Evolutionary conservation across 371 early-diverging fungal species (phyloP).

Genomic region (Mortierella sp.): DNA sequence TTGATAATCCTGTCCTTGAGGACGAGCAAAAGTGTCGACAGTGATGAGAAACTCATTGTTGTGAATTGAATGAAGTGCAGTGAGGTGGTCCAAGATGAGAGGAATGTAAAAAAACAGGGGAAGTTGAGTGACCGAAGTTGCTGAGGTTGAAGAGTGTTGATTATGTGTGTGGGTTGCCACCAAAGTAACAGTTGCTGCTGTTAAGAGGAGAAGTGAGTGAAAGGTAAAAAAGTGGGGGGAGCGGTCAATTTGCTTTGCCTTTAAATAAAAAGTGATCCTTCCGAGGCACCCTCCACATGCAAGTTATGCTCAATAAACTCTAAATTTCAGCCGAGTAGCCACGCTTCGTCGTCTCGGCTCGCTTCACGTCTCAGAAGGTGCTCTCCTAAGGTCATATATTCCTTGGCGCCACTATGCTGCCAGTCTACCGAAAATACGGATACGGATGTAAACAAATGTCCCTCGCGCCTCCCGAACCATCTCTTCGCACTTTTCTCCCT

Average conservation of each 20-base stretch:
- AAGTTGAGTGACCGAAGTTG: not conserved
- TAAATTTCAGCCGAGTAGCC: conserved; percentile 18
- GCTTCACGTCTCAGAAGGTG: not conserved
- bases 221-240: not conserved
- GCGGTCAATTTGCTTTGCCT: not conserved
- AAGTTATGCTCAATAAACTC: conserved; percentile 3
- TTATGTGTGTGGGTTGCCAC: not conserved
- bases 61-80: not conserved
- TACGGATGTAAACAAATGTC: not conserved
- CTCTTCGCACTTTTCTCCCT: not conserved
- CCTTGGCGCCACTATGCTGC: not conserved
- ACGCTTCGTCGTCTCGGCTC: conserved; percentile 24
- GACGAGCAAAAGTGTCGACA: conserved; percentile 27
- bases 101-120: not conserved
- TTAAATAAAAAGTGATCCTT: not conserved
- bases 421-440: not conserved
- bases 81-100: not conserved
- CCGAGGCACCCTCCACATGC: not conserved
- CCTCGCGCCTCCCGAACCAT: not conserved
- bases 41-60: conserved; percentile 24
- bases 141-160: not conserved
- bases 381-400: not conserved
- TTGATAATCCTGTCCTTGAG: conserved; percentile 42
- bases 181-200: not conserved
- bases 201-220: not conserved